A percentile compares a stretch with the other conserved stretches of the same genome.
phyloP scores from a whole-genome alignment of 179 eudicot genomes.

The Corrigiola litoralis region DNA sequence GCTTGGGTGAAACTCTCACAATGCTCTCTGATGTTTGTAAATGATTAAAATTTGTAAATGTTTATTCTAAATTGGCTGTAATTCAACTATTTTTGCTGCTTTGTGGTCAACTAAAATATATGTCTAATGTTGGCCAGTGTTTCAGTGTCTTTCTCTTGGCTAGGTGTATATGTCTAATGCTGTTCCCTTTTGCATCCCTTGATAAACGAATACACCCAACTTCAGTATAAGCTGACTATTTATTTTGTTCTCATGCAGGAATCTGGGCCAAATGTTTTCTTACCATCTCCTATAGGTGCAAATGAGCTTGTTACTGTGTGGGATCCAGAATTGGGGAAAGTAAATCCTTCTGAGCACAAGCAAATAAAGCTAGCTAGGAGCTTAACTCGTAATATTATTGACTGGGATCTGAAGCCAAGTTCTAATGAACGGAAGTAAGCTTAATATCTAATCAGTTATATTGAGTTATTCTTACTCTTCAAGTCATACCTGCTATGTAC shows the following conservation, averaged over 20 bases:
- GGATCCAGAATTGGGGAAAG: slow-evolving; percentile 96
- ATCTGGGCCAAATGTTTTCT: slow-evolving; percentile 84
- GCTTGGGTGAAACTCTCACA: no score
- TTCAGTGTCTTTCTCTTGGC: no score
- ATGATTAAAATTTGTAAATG: no score
- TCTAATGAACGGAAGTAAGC: slow-evolving; percentile 88
- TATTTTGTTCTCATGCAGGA: slow-evolving; percentile 44
- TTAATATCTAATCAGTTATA: neutral
- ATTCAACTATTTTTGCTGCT: no score
- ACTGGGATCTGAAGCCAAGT: slow-evolving; percentile 96
- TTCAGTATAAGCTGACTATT: no score
- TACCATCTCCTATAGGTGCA: slow-evolving; percentile 82
- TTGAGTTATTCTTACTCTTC: neutral
- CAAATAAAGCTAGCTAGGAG: slow-evolving; percentile 94
- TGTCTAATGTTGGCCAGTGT: no score
- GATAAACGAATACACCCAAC: no score
- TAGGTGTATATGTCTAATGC: no score
- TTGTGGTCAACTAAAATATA: no score
- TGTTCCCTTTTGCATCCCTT: no score
- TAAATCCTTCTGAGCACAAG: slow-evolving; percentile 96
- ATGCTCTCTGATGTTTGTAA: no score
- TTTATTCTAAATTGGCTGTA: no score
- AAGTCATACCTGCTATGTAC: neutral
- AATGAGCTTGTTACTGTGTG: slow-evolving; percentile 95
- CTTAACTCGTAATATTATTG: slow-evolving; percentile 86